A percentile compares a stretch with the other conserved stretches of the same genome.
Conservation (phyloP, 2,329 filamentous ascomycete species). For the Thelonectria discophora region DNA sequence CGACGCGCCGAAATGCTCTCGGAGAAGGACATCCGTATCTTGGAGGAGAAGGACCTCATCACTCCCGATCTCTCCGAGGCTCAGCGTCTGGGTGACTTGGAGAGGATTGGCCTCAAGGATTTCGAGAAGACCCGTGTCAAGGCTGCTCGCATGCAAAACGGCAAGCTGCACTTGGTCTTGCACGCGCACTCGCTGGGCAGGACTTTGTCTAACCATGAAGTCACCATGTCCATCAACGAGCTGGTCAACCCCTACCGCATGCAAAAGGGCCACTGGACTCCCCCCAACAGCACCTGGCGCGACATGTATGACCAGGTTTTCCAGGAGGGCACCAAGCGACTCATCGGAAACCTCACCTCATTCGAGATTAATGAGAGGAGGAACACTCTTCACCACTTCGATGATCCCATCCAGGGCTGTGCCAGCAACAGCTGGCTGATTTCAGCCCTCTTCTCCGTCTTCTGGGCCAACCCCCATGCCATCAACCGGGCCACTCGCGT, state of each 20-base stretch:
- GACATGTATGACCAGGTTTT: conserved; percentile 50
- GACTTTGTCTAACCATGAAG: conserved; percentile 50
- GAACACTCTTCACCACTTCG: conserved; percentile 44
- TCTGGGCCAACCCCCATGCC: conserved; percentile 53
- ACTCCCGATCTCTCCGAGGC: conserved; percentile 55
- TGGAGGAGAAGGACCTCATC: conserved; percentile 53
- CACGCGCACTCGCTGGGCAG: conserved; percentile 47
- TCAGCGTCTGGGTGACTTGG: conserved; percentile 50
- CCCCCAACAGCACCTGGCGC: conserved; percentile 53
- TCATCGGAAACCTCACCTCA: conserved; percentile 46
- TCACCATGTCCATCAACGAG: conserved; percentile 54
- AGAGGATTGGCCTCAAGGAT: conserved; percentile 52
- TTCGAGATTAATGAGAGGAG: conserved; percentile 39
- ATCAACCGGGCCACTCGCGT: conserved; percentile 51
- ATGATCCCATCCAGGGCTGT: conserved; percentile 55
- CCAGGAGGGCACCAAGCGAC: conserved; percentile 44
- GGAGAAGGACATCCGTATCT: conserved; percentile 52
- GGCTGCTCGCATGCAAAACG: conserved; percentile 54
- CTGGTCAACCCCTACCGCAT: conserved; percentile 50
- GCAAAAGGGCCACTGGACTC: conserved; percentile 47
- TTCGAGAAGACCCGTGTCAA: conserved; percentile 49
- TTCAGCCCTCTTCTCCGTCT: conserved; percentile 55
- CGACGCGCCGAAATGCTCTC: conserved; percentile 49
- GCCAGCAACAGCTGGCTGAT: conserved; percentile 54
- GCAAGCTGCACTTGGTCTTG: conserved; percentile 54